Base-by-base conservation (phyloP, 2,329 filamentous ascomycete species). In the Calonectria hongkongensis region DNA sequence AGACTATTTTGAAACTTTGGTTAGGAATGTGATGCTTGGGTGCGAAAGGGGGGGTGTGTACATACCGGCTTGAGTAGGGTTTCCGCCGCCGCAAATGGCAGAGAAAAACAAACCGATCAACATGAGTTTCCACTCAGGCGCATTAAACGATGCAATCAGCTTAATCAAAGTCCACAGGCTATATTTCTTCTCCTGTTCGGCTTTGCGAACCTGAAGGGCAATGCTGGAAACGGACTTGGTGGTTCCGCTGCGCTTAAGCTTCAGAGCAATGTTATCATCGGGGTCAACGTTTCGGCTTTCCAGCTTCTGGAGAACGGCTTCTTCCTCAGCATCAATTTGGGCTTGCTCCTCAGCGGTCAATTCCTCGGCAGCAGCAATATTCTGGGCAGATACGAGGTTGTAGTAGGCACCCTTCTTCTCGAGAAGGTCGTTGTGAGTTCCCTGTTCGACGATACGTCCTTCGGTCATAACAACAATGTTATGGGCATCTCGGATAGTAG, bases 401-500 rank as follows among this genome's bases (percentile, higher is more conserved):
- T 90, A 94, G 84, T 98, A 99, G 10, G 95, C 93, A 25, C 91
- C 92, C 75, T 90, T 86, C 72, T 84, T 88, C 76, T 92, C 91
- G 3, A 98, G 87, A 13, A 99, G 89, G 16, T 94, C 89, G 71
- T 96, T 91, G 82, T 98, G 97, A 0, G 91, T 96, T 65, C 97
- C 97, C 84, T 98, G 95, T 84, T 99, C 97, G 15, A 98, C 89
- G 72, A 99, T 97, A n/a, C 89, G 87, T 15, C 97, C 97, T 73
- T 92, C 86, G 5, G 92, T 90, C 93, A 99, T 96, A 75, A 98
- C 96, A 15, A 98, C 94, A 77, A 99, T 99, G 80, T 98, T 98
- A 84, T 98, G 94, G 0, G 96, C 96, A 75, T 95, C 93, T 84
- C 92, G 95, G 86, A 99, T 98, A 7, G 97, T 99, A 0, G 95